Evolutionary conservation across 169 alveolate species (phyloP).

Genomic region (Eimeria necatrix): DNA sequence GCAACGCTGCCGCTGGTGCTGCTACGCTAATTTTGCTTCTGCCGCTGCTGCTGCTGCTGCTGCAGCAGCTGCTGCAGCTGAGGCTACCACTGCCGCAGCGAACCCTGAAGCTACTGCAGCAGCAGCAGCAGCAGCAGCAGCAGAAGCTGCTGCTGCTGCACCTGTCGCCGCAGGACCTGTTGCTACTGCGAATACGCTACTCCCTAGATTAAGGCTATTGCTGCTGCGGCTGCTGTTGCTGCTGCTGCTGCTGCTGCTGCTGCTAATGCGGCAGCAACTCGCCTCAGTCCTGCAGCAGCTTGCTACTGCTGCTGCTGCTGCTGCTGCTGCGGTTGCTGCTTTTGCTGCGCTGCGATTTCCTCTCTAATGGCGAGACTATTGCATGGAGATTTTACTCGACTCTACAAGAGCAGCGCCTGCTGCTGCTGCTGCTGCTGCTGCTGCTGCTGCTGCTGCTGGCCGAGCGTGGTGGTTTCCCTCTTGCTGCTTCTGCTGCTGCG

Average conservation of each 20-base stretch:
- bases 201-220: background rate
- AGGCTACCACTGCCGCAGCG: background rate
- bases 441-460: slow-evolving; percentile 37
- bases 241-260: slow-evolving; percentile 42
- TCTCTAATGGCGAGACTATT: background rate
- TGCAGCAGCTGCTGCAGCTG: slow-evolving; percentile 20
- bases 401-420: slow-evolving; percentile 20
- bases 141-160: slow-evolving; percentile 17
- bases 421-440: slow-evolving; percentile 33
- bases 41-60: slow-evolving; percentile 28
- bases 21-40: background rate
- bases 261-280: background rate
- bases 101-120: too few species aligned
- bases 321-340: slow-evolving; percentile 45
- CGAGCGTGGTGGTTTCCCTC: background rate
- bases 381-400: background rate
- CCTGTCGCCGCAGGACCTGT: background rate
- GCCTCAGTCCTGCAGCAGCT: background rate
- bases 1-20: slow-evolving; percentile 11
- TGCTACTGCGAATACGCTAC: too few species aligned
- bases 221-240: background rate
- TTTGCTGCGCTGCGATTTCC: slow-evolving; percentile 10
- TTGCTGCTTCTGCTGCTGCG: slow-evolving; percentile 48
- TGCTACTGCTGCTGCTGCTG: slow-evolving; percentile 20
- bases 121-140: background rate